Percentiles rank a stretch among this genome's conserved stretches.
Conservation (phyloP, 345 rosid species). For the rapeseed (Brassica napus) region DNA sequence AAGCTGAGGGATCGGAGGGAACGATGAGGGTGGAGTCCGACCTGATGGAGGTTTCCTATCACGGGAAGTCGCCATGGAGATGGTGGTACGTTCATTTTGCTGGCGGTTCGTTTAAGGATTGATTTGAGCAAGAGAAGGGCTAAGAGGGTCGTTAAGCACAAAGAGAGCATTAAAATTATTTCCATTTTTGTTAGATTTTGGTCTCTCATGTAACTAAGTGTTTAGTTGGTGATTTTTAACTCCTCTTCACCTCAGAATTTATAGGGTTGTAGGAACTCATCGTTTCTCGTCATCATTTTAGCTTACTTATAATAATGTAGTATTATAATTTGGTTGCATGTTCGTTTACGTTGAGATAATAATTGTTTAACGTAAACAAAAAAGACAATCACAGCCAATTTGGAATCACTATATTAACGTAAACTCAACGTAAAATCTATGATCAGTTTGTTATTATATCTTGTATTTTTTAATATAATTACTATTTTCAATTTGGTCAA, state of each 20-base stretch:
- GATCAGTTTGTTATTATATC: background rate
- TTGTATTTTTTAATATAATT: background rate
- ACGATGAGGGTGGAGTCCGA: conserved; percentile 50
- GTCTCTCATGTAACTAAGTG: background rate
- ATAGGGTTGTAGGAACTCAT: background rate
- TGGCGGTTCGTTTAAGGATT: conserved; percentile 3
- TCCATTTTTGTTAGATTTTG: background rate
- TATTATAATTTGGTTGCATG: background rate
- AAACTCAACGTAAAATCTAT: background rate
- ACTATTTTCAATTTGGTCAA: background rate
- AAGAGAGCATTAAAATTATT: conserved; percentile 6
- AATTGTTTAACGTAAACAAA: background rate
- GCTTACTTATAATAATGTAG: background rate
- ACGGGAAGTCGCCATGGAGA: conserved; percentile 56
- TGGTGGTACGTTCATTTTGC: conserved; percentile 24
- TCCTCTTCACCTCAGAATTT: background rate
- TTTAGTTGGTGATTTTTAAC: background rate
- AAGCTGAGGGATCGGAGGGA: conserved; percentile 45
- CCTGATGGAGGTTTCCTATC: conserved; percentile 59
- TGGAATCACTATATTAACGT: background rate
- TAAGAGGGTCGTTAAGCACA: conserved; percentile 12
- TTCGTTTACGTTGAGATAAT: background rate
- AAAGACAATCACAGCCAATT: background rate
- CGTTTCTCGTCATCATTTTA: background rate
- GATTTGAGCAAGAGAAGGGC: conserved; percentile 15